These are phyloP conservation scores for Chenopodium quinoa DNA, from an alignment of 148 eudicot genomes.

Conservation along the genomic window DNA sequence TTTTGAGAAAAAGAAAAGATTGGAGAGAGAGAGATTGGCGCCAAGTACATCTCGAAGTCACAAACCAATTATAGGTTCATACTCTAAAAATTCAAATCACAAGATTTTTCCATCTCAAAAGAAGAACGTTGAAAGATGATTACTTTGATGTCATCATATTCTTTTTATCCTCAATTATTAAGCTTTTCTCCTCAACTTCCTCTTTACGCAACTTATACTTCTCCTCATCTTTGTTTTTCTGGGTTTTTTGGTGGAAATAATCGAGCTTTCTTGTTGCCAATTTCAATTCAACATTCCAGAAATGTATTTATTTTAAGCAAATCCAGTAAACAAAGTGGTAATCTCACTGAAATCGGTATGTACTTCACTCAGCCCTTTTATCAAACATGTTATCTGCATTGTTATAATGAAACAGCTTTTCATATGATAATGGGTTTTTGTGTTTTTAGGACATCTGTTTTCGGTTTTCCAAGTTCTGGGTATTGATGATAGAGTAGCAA, in stretches of 20 bases:
- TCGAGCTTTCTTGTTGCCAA: slow-evolving; percentile 15
- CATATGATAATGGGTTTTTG: slow-evolving; percentile 15
- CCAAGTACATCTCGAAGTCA: slow-evolving; percentile 8
- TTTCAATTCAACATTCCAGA: neutral
- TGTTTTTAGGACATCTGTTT: slow-evolving; percentile 42
- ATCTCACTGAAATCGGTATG: slow-evolving; percentile 28
- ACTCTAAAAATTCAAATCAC: neutral
- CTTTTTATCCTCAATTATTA: slow-evolving; percentile 20
- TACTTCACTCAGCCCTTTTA: slow-evolving; percentile 28
- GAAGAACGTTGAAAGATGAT: neutral
- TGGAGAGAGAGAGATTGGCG: slow-evolving; percentile 8
- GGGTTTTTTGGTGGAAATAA: neutral
- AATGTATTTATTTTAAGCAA: slow-evolving; percentile 8
- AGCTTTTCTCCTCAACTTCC: slow-evolving; percentile 15
- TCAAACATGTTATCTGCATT: slow-evolving; percentile 38
- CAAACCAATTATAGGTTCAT: neutral
- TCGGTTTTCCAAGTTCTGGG: slow-evolving; percentile 59
- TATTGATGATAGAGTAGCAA: slow-evolving; percentile 42
- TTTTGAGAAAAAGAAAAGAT: neutral
- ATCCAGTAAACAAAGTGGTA: neutral
- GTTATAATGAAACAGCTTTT: neutral
- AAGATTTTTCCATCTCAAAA: neutral
- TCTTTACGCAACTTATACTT: neutral
- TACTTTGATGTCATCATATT: neutral
- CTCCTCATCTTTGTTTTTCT: neutral